Base-by-base conservation (phyloP, 257 asterid genomes). In the Solanum virginianum region DNA sequence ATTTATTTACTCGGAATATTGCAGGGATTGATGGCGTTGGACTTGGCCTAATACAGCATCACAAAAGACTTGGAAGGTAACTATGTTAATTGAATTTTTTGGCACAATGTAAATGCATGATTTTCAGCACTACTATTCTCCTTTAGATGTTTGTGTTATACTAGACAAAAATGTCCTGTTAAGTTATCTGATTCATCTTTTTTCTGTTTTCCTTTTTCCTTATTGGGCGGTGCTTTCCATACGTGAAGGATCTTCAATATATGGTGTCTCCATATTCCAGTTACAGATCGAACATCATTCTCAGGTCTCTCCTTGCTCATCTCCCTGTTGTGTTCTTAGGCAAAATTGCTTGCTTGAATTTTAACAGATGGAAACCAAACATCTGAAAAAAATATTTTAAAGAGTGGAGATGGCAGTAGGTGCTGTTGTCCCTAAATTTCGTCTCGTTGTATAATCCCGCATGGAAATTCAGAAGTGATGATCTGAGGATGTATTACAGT, bases 231-330 rank as follows among this genome's bases (percentile, higher is more conserved):
- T 60, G 49, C 65, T 66, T 69, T 65, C 24, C 54, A 4, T 75
- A 32, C 60, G 54, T 85, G 87, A 85, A 95, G 99, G 94, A 87
- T 92, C 24, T 95, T 95, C 80, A 91, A 94, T 51, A 87, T 92
- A 85, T 92, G 98, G 97, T 94, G 99, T 92, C 84, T 95, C 89
- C 99, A 95, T 92, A 88, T 93, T 85, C 99, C 99, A 85, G 82
- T 93, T 39, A 43, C 84, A 54, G 98, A 94, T 88, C 91, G 94
- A 82, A 89, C 98, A 86, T 47, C 94, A 18, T 94, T 94, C 66
- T 55, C 86, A 89, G 98, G 99, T 95, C 84, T 45, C 54, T 81
- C 77, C 77, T 80, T 85, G 85, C 80, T 18, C 54, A 75, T 81
- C 86, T 24, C 53, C 70, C 86, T 53, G 15, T 49, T 49, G 15